phyloP scores from a whole-genome alignment of 2,329 filamentous ascomycete species.

The Penicillium sp. region DNA sequence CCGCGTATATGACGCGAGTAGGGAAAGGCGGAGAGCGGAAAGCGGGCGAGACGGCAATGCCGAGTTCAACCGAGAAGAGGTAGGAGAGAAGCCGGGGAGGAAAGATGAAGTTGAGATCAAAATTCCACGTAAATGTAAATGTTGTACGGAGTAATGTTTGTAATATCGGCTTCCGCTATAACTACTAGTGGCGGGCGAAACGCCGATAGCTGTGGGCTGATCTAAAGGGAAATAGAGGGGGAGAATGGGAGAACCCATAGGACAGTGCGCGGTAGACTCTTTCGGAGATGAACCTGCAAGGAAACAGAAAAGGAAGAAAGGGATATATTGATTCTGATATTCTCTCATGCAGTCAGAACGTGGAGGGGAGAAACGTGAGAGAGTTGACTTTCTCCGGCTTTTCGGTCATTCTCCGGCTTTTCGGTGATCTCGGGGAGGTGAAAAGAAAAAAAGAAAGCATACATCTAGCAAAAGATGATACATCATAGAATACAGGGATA shows the following conservation, averaged over 20 bases:
- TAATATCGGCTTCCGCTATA: background rate
- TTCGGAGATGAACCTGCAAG: background rate
- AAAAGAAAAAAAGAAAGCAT: background rate
- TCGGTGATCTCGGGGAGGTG: background rate
- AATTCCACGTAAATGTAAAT: background rate
- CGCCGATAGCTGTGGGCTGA: background rate
- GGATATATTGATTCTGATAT: background rate
- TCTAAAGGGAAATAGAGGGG: background rate
- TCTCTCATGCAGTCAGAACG: background rate
- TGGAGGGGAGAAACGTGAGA: slow-evolving; percentile 6
- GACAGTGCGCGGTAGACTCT: slow-evolving; percentile 2
- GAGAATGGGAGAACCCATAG: background rate
- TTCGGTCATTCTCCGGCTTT: background rate
- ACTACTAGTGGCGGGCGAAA: background rate
- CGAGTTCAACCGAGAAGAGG: slow-evolving; percentile 13
- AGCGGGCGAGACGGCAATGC: slow-evolving; percentile 19
- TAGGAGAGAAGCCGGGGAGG: background rate
- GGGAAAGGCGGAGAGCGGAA: slow-evolving; percentile 3
- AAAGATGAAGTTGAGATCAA: background rate
- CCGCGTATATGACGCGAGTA: background rate
- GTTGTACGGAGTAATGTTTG: background rate
- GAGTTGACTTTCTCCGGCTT: background rate
- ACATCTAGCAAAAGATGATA: background rate
- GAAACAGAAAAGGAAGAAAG: background rate
- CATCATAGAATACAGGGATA: background rate